Evolutionary conservation across 352 stramenopile species (phyloP), one percentile per base, ranked within the genome.

Genomic region (Pythium myriotylum): DNA sequence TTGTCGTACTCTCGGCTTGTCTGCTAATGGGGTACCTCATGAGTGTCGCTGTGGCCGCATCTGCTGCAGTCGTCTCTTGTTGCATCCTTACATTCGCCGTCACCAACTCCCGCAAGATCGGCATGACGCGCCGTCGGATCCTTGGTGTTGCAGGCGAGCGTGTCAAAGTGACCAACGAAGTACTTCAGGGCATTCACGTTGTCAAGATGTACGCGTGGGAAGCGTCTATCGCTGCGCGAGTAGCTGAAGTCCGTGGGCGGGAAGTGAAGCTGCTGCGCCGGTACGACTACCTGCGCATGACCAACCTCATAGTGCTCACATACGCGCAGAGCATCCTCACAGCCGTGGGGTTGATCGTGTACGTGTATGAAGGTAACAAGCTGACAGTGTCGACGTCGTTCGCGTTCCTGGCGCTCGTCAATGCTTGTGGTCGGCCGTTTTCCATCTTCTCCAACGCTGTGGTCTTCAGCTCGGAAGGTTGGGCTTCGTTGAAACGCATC

Each of bases 161-260:
- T n/a, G 89, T 99, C 85, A 95, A 19, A 76, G 98, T 4, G n/a
- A n/a, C n/a, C n/a, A n/a, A n/a, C n/a, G n/a, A n/a, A n/a, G n/a
- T n/a, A n/a, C n/a, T n/a, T n/a, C 70, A 89, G 19, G 94, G 93
- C 12, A 96, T 98, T 54, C 76, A 89, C 48, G 86, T 90, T 48
- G 81, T 97, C 33, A 98, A 97, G 56, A 89, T 97, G 68, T 95
- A 96, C 52, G 84, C 81, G 22, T 98, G 88, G 89, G 80, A 89
- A 56, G 61, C 72, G 26, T 77, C 76, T 2, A 63, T 88, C 7
- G 45, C 54, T 17, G 54, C 51, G 2, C 69, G 73, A 1, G 66
- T 89, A 22, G 58, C 58, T 10, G 46, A 62, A 42, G 79, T 88
- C 47, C 79, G 79, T 3, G 63, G 57, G 1, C 63, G 70, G 17